Conservation (phyloP, 768 basidiomycete species). For the Podaxis sp. region DNA sequence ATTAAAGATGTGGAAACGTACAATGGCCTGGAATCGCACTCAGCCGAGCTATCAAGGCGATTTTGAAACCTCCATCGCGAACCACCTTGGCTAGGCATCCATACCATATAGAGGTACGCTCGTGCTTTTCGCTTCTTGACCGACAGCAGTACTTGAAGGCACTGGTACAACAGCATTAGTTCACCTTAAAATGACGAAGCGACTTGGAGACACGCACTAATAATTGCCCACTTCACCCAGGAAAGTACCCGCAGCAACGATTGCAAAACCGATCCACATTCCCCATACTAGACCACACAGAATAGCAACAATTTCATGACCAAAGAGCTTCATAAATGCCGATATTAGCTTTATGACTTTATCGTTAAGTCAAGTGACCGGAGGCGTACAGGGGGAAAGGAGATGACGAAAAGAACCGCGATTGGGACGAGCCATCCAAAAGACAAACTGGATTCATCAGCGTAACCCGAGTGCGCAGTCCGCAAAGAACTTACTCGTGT, state of each 20-base stretch:
- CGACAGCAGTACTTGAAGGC: slow-evolving; percentile 83
- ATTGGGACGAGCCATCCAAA: slow-evolving; percentile 81
- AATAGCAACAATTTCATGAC: slow-evolving; percentile 89
- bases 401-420: slow-evolving; percentile 77
- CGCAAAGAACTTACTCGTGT: slow-evolving; percentile 45
- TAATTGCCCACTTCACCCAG: slow-evolving; percentile 88
- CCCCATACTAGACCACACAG: slow-evolving; percentile 93
- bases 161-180: slow-evolving; percentile 32
- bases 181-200: background rate
- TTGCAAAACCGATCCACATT: slow-evolving; percentile 82
- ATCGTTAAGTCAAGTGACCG: background rate
- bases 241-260: slow-evolving; percentile 81
- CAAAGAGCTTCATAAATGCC: slow-evolving; percentile 60
- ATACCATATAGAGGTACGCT: slow-evolving; percentile 56
- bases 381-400: slow-evolving; percentile 73
- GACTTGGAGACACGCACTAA: slow-evolving; percentile 52
- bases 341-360: background rate
- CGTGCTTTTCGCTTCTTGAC: slow-evolving; percentile 73
- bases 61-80: slow-evolving; percentile 85
- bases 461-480: background rate
- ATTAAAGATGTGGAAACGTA: slow-evolving; percentile 35
- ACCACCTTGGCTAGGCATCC: slow-evolving; percentile 67
- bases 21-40: slow-evolving; percentile 89
- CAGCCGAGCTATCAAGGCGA: slow-evolving; percentile 73
- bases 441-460: slow-evolving; percentile 36